phyloP scores from a whole-genome alignment of 257 asterid genomes.

The Anisodus acutangulus region DNA sequence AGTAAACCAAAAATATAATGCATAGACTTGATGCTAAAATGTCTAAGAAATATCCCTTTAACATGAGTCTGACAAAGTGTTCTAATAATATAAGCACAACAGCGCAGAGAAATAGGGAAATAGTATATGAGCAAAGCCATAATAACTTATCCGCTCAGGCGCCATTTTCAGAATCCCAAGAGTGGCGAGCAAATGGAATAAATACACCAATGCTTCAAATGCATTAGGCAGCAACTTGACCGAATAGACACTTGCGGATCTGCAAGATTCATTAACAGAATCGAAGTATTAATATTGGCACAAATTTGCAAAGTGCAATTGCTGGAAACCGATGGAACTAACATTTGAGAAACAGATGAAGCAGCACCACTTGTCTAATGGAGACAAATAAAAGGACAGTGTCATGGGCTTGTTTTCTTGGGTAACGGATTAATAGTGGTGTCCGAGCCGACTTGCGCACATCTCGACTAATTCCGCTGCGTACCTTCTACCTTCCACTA shows the following conservation, averaged over 20 bases:
- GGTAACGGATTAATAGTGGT: neutral
- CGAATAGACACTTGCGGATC: constrained; percentile 78
- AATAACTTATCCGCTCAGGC: constrained; percentile 29
- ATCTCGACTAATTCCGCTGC: neutral
- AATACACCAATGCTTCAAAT: constrained; percentile 30
- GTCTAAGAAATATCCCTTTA: constrained; percentile 25
- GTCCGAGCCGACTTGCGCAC: neutral
- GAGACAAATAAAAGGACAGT: neutral
- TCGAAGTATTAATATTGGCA: neutral
- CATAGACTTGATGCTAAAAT: neutral
- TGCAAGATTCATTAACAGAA: constrained; percentile 42
- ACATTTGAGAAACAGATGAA: neutral
- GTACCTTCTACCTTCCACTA: neutral
- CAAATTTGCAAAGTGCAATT: constrained; percentile 1
- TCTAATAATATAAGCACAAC: constrained; percentile 28
- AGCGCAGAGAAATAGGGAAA: constrained; percentile 31
- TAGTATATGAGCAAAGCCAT: constrained; percentile 32
- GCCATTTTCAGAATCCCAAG: constrained; percentile 36
- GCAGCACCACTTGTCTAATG: neutral
- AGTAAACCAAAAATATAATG: constrained; percentile 23
- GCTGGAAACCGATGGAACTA: neutral
- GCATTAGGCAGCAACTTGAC: constrained; percentile 59
- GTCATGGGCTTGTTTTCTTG: neutral
- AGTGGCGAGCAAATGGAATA: constrained; percentile 19
- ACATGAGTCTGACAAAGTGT: constrained; percentile 16